These are phyloP conservation scores for Termitomyces sp. DNA, from an alignment of 768 basidiomycete genomes.

Conservation along the genomic window DNA sequence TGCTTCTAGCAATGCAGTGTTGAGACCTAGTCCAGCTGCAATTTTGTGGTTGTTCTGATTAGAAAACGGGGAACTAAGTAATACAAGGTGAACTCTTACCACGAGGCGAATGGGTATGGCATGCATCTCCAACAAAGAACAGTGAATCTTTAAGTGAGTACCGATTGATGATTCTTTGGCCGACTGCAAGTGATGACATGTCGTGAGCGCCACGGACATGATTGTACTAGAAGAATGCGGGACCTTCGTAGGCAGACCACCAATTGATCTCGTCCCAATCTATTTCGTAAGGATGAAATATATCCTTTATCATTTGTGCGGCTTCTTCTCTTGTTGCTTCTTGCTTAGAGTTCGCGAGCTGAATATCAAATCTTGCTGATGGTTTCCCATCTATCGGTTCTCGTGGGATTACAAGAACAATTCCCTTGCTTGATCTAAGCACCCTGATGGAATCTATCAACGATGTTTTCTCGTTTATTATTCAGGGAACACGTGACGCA, in stretches of 20 bases:
- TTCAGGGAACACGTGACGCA: neutral
- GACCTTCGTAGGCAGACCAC: constrained; percentile 16
- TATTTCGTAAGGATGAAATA: constrained; percentile 12
- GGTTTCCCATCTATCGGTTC: constrained; percentile 16
- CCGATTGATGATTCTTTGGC: constrained; percentile 11
- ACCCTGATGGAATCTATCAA: constrained; percentile 2
- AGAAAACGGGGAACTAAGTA: too few relatives aligned
- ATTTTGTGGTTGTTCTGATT: neutral
- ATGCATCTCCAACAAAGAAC: constrained; percentile 15
- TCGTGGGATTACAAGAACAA: constrained; percentile 13
- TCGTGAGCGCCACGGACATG: neutral
- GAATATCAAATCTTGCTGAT: constrained; percentile 16
- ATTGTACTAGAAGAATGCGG: neutral
- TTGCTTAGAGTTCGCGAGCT: constrained; percentile 13
- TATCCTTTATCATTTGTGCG: constrained; percentile 9
- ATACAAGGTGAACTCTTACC: neutral
- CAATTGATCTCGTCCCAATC: constrained; percentile 15
- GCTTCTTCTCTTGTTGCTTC: constrained; percentile 12
- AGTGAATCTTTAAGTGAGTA: constrained; percentile 8
- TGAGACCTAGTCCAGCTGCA: constrained; percentile 13
- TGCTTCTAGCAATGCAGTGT: constrained; percentile 13
- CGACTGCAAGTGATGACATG: neutral
- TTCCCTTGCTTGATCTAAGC: constrained; percentile 11
- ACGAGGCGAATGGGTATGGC: constrained; percentile 15
- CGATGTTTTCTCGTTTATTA: neutral